Evolutionary conservation across 164 flowering plant genomes (phyloP), one percentile per base, ranked within the genome.

Genomic region (Cinnamomum chago): DNA sequence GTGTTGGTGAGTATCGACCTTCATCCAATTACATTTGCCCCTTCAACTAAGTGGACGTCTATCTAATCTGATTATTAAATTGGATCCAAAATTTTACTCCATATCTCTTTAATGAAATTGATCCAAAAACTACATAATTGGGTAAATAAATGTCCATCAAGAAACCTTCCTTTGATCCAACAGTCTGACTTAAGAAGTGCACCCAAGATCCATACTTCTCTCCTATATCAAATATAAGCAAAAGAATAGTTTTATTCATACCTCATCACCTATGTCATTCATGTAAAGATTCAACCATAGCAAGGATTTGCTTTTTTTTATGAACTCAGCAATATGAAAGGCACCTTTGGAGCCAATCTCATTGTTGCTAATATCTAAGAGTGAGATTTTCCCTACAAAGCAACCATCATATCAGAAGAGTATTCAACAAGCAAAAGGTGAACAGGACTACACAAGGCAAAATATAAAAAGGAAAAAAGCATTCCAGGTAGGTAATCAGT

Each of bases 241-340:
- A 55, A 55, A 55, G 17, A 55, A 20, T 15, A 55, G 5, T 17
- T 55, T 55, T 55, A 17, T 67, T 33, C 33, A 65, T 86, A 95
- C 98, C 99, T 95, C 98, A 75, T 95, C 98, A 73, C 94, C 84
- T 69, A 95, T 95, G 79, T 95, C 98, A 83, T 95, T 95, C 98
- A 93, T 95, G 85, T 88, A 91, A 70, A 93, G 84, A 81, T 87
- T 94, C 83, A 95, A 80, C 92, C 90, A 89, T 60, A 82, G 71
- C 81, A 96, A 85, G 78, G 84, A 82, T 83, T 92, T 96, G 86
- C 87, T 88, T 77, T 81, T 94, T 86, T 89, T 91, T 68, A 92
- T 65, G 75, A 83, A 93, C 79, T 92, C 98, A 58, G 98, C 96
- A 79, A 93, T 90, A 82, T 89, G 88, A 75, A 77, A 86, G 68